A percentile compares a stretch with the other conserved stretches of the same genome.
phyloP scores from a whole-genome alignment of 2,329 filamentous ascomycete genomes.

The Fusarium sp. region DNA sequence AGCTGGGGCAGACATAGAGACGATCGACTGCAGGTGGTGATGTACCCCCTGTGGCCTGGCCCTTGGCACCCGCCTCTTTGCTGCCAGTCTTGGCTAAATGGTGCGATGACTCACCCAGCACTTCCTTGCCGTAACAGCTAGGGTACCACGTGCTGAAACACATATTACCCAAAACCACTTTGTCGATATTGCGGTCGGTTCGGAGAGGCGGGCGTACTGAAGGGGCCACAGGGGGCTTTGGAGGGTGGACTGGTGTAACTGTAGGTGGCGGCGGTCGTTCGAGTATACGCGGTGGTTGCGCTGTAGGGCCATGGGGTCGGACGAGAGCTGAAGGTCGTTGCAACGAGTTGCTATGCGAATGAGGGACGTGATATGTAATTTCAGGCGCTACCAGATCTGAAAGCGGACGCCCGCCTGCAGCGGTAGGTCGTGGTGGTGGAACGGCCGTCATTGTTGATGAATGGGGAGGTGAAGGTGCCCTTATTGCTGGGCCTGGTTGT shows the following conservation, averaged over 20 bases:
- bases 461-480: conserved; percentile 2
- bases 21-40: conserved; percentile 66
- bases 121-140: conserved; percentile 84
- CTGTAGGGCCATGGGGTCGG: conserved; percentile 50
- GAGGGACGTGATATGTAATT: conserved; percentile 55
- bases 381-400: conserved; percentile 55
- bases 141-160: conserved; percentile 93
- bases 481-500: conserved; percentile 32
- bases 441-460: conserved; percentile 41
- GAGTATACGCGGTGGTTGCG: conserved; percentile 48
- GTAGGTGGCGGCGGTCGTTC: conserved; percentile 45
- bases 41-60: conserved; percentile 42
- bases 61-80: conserved; percentile 47
- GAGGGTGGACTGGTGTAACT: conserved; percentile 51
- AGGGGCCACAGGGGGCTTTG: conserved; percentile 48
- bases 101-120: conserved; percentile 63
- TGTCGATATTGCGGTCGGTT: conserved; percentile 81
- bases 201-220: conserved; percentile 52
- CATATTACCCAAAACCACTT: conserved; percentile 85
- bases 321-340: conserved; percentile 48
- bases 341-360: conserved; percentile 44
- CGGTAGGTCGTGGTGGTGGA: conserved; percentile 20
- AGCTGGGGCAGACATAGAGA: conserved; percentile 89
- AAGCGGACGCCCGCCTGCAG: conserved; percentile 42
- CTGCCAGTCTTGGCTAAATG: conserved; percentile 45